Evolutionary conservation across 2,329 filamentous ascomycete species (phyloP).

Genomic region (Hyphodiscus sp.): DNA sequence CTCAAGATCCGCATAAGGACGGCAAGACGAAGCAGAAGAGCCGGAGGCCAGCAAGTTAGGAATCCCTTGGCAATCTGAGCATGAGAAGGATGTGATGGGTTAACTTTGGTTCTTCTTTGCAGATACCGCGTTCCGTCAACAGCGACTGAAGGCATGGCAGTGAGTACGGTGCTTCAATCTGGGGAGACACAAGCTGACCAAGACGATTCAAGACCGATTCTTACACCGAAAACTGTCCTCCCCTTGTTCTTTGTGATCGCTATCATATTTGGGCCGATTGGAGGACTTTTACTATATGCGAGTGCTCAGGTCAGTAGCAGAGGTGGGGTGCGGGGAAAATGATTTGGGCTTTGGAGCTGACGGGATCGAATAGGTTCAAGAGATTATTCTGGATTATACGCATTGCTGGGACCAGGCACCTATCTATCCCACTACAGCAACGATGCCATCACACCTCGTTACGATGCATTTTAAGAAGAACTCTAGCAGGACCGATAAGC

Average conservation of each 20-base stretch:
- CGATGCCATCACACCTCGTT: constrained; percentile 53
- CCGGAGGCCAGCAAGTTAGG: constrained; percentile 80
- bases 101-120: constrained; percentile 17
- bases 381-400: constrained; percentile 87
- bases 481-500: constrained; percentile 19
- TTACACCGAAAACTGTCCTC: constrained; percentile 89
- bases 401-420: constrained; percentile 58
- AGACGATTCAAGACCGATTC: constrained; percentile 63
- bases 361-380: constrained; percentile 61
- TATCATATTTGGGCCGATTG: constrained; percentile 89
- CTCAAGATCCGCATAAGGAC: constrained; percentile 46
- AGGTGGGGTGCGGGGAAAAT: not conserved
- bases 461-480: constrained; percentile 64
- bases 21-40: constrained; percentile 78
- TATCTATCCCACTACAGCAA: constrained; percentile 32
- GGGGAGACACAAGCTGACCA: constrained; percentile 16
- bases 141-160: constrained; percentile 98
- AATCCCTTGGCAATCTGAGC: constrained; percentile 7
- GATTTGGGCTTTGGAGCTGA: constrained; percentile 7
- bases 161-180: constrained; percentile 40
- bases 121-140: constrained; percentile 97
- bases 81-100: constrained; percentile 12
- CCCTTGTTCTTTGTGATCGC: constrained; percentile 88
- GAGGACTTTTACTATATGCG: constrained; percentile 78
- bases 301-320: constrained; percentile 60